These are phyloP conservation scores for Stagonosporopsis vannaccii DNA, from an alignment of 2,329 filamentous ascomycete genomes.

Conservation along the genomic window DNA sequence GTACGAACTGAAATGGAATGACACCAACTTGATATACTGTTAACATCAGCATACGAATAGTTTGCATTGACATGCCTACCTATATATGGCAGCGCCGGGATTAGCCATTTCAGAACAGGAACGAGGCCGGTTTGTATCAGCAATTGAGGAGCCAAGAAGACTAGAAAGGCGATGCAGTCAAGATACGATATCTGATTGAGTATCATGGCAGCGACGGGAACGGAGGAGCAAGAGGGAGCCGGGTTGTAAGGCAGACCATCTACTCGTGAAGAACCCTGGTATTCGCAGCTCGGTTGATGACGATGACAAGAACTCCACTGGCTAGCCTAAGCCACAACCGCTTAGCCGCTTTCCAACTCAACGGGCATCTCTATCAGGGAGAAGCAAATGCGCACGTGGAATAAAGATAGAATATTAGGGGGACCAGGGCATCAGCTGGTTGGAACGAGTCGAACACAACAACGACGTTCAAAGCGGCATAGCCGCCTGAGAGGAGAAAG, in stretches of 20 bases:
- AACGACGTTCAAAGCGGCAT: background rate
- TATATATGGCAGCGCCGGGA: slow-evolving; percentile 73
- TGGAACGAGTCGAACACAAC: background rate
- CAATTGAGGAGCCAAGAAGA: slow-evolving; percentile 75
- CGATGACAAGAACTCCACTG: slow-evolving; percentile 17
- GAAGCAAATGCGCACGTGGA: background rate
- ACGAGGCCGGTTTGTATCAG: slow-evolving; percentile 71
- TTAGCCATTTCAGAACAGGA: slow-evolving; percentile 63
- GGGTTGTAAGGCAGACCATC: background rate
- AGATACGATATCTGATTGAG: slow-evolving; percentile 76
- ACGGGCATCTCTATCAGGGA: background rate
- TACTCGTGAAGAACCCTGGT: slow-evolving; percentile 5
- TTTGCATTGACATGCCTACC: slow-evolving; percentile 56
- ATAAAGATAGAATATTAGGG: background rate
- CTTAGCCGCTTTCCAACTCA: slow-evolving; percentile 18
- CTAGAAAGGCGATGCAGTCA: slow-evolving; percentile 76
- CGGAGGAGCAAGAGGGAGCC: background rate
- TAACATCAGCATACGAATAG: slow-evolving; percentile 34
- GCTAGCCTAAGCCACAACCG: slow-evolving; percentile 27
- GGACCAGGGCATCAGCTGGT: background rate
- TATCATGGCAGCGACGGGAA: slow-evolving; percentile 63
- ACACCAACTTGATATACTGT: slow-evolving; percentile 58
- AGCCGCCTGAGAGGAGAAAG: background rate
- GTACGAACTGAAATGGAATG: slow-evolving; percentile 66
- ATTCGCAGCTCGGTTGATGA: slow-evolving; percentile 20